Base-by-base conservation (phyloP, 2,329 filamentous ascomycete genomes). In the Aspergillus brunneoviolaceus region DNA sequence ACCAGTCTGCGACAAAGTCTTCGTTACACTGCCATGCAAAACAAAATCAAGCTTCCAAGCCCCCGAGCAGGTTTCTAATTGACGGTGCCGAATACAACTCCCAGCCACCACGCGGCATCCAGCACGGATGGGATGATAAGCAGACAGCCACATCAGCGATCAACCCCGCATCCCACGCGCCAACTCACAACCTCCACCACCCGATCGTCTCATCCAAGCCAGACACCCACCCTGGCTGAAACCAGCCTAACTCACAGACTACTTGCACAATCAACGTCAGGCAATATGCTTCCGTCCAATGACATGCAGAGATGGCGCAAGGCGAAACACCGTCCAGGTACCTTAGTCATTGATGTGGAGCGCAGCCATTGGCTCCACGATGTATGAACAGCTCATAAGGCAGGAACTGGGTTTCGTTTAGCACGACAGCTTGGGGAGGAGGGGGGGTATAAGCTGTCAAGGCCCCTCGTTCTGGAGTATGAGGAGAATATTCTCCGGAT, bases 341-440 rank as follows among this genome's bases (percentile, higher is more conserved):
- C 39, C 39, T 45, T 45, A 19, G 39, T 45, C 39, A 45, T 55
- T 49, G 45, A 55, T 55, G 53, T 55, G 53, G 47, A 47, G 42
- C 11, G 25, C 10, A n/a, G 27, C 45, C 23, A 55, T 49, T 55
- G 53, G 53, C 16, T 49, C 45, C 11, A 49, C 25, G 39, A 55
- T 49, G 45, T 27, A 7, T 55, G 53, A 48, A 55, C 53, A 55
- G 53, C 53, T 55, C 53, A 55, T 55, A 55, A 48, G 53, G 53
- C 48, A 49, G 29, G 27, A 55, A 49, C 39, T 48, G 45, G 29
- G 53, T 55, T 31, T 49, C 14, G 31, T 50, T 10, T 35, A 27
- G 2, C 29, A 51, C 29, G 29, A 14, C 19, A 12, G 7, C 5
- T 45, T 47, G 31, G 42, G 31, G 11, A 23, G n/a, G 5, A 16